Conservation (phyloP, 2,329 filamentous ascomycete species). For the Rhynchosporium secalis region DNA sequence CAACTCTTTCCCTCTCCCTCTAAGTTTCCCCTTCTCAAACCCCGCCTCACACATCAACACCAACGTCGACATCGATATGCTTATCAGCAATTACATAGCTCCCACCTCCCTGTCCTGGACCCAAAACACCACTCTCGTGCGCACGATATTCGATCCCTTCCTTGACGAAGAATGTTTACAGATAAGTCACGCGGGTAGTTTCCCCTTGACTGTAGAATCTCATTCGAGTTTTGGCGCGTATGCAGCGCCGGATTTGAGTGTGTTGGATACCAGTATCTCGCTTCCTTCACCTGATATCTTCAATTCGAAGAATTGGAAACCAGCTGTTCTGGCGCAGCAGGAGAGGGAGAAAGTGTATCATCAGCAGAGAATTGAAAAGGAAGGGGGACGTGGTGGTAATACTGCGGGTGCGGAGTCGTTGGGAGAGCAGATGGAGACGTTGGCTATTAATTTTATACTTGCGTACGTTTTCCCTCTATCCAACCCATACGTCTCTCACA, state of each 20-base stretch:
- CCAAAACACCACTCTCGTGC: slow-evolving; percentile 20
- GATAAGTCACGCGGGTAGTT: slow-evolving; percentile 20
- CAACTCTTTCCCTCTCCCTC: slow-evolving; percentile 18
- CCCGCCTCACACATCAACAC: neutral
- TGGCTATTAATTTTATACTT: slow-evolving; percentile 38
- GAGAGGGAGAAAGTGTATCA: neutral
- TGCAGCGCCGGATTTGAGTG: neutral
- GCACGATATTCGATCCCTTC: slow-evolving; percentile 28
- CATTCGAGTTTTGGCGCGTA: neutral
- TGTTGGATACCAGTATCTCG: neutral
- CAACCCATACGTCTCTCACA: neutral
- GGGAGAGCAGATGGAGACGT: slow-evolving; percentile 21
- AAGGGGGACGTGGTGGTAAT: neutral
- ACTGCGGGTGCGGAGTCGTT: neutral
- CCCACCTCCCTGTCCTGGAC: slow-evolving; percentile 8
- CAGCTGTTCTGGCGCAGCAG: slow-evolving; percentile 1
- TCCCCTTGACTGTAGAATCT: neutral
- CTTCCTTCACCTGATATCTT: slow-evolving; percentile 11
- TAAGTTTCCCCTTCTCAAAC: neutral
- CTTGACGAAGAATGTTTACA: slow-evolving; percentile 27
- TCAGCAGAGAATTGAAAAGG: neutral
- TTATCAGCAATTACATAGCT: neutral
- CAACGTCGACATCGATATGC: slow-evolving; percentile 4
- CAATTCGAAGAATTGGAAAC: slow-evolving; percentile 2
- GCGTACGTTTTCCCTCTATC: slow-evolving; percentile 27